These are phyloP conservation scores for Crithidia bombi DNA, from an alignment of 208 protist genomes.

Conservation along the genomic window DNA sequence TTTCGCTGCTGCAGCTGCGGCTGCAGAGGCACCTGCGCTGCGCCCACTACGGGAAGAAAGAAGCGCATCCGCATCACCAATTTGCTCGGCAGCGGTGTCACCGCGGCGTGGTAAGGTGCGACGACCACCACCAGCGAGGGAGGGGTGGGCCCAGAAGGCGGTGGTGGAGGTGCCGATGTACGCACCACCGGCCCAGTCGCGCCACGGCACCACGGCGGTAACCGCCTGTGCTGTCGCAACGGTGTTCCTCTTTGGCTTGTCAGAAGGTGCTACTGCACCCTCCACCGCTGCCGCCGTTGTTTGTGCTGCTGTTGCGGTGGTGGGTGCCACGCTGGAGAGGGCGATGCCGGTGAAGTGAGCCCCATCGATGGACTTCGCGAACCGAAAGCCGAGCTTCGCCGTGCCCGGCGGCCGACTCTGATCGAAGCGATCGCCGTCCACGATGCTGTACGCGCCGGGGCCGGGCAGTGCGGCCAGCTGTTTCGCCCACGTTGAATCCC, in stretches of 20 bases:
- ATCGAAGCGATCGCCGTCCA: slow-evolving; percentile 27
- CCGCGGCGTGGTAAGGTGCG: slow-evolving; percentile 8
- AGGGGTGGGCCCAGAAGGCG: slow-evolving; percentile 30
- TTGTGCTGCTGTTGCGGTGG: background rate
- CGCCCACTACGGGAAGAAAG: background rate
- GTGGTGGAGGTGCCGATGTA: slow-evolving; percentile 31
- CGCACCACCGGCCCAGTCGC: slow-evolving; percentile 35
- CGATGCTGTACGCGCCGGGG: slow-evolving; percentile 41
- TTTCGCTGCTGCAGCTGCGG: background rate
- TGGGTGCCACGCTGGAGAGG: background rate
- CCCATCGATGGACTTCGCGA: slow-evolving; percentile 25
- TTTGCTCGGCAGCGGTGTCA: background rate
- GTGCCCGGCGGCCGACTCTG: slow-evolving; percentile 18
- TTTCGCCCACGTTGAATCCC: slow-evolving; percentile 23
- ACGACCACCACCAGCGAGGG: slow-evolving; percentile 23
- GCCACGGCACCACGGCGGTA: slow-evolving; percentile 20
- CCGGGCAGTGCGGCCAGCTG: slow-evolving; percentile 31
- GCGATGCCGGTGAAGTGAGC: slow-evolving; percentile 19
- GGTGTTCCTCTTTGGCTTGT: background rate
- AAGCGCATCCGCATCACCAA: background rate
- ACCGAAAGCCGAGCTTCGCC: slow-evolving; percentile 20
- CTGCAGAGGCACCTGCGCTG: background rate
- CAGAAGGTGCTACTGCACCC: background rate
- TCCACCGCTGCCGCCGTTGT: background rate
- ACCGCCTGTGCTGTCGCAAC: background rate